These are phyloP conservation scores for Alternaria alternata DNA, from an alignment of 2,329 filamentous ascomycete genomes.

Conservation along the genomic window DNA sequence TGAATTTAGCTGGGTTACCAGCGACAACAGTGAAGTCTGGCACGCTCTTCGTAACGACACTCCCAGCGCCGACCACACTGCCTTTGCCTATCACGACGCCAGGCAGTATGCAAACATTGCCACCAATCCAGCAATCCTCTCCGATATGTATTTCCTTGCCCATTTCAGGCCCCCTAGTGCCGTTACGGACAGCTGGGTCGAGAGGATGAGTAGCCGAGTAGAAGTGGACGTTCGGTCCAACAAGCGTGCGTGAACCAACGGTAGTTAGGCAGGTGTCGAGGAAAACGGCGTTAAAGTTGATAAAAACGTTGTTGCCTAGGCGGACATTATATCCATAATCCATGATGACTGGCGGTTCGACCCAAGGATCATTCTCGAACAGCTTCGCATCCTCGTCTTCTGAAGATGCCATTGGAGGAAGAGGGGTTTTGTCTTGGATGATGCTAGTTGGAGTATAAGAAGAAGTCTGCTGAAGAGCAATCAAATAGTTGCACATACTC, in stretches of 20 bases:
- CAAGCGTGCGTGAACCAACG: slow-evolving; percentile 77
- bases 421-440: slow-evolving; percentile 65
- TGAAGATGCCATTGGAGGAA: slow-evolving; percentile 67
- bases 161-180: slow-evolving; percentile 75
- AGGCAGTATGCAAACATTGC: slow-evolving; percentile 67
- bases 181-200: slow-evolving; percentile 77
- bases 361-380: slow-evolving; percentile 71
- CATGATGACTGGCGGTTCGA: slow-evolving; percentile 73
- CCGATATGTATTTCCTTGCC: slow-evolving; percentile 78
- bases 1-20: slow-evolving; percentile 73
- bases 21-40: slow-evolving; percentile 70
- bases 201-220: slow-evolving; percentile 80
- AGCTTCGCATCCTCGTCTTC: slow-evolving; percentile 70
- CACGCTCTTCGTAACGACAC: slow-evolving; percentile 82
- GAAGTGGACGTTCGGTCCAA: slow-evolving; percentile 81
- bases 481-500: slow-evolving; percentile 63
- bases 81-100: slow-evolving; percentile 82
- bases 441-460: slow-evolving; percentile 60
- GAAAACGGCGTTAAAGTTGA: slow-evolving; percentile 79
- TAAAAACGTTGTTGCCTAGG: slow-evolving; percentile 74
- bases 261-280: slow-evolving; percentile 79
- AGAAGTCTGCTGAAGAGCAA: neutral
- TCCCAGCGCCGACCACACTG: slow-evolving; percentile 78
- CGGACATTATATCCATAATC: slow-evolving; percentile 82
- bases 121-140: slow-evolving; percentile 68